A percentile compares a stretch with the other conserved stretches of the same genome.
These are phyloP conservation scores for Populus hybrid DNA, from an alignment of 441 rosid genomes.

Conservation along the genomic window DNA sequence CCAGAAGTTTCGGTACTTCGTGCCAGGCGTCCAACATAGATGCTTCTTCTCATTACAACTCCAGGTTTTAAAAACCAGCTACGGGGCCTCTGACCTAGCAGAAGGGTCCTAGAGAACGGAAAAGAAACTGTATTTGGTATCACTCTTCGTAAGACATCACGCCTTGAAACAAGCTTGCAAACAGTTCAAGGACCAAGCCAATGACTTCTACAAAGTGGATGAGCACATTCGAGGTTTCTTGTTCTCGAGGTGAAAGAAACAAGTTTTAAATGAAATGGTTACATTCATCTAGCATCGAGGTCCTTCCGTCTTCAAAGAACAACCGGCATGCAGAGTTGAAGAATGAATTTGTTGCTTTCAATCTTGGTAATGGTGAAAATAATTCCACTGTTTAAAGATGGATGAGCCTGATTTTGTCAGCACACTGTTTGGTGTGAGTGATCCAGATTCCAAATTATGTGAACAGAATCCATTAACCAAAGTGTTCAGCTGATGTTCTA, in stretches of 20 bases:
- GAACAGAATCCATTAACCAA: slow-evolving; percentile 21
- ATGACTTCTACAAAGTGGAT: slow-evolving; percentile 8
- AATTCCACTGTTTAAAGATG: slow-evolving; percentile 11
- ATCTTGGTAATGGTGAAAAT: slow-evolving; percentile 5
- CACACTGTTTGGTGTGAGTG: slow-evolving; percentile 2
- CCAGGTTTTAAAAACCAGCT: slow-evolving; percentile 18
- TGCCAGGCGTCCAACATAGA: slow-evolving; percentile 14
- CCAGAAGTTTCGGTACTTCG: slow-evolving; percentile 23
- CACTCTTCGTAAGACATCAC: slow-evolving; percentile 12
- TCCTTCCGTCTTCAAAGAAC: slow-evolving; percentile 12
- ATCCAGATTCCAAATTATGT: background rate
- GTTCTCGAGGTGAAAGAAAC: slow-evolving; percentile 17
- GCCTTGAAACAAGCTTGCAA: slow-evolving; percentile 17
- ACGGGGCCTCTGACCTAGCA: slow-evolving; percentile 13
- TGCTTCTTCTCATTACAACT: slow-evolving; percentile 28
- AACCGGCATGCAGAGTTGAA: slow-evolving; percentile 16
- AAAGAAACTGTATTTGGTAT: slow-evolving; percentile 14
- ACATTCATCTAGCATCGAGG: background rate
- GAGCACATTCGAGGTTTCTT: slow-evolving; percentile 12
- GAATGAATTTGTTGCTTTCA: slow-evolving; percentile 18
- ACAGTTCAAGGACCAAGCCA: slow-evolving; percentile 16
- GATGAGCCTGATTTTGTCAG: slow-evolving; percentile 9
- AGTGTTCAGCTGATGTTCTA: slow-evolving; percentile 17
- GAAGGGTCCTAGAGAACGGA: slow-evolving; percentile 2
- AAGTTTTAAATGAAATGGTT: slow-evolving; percentile 10